A percentile compares a stretch with the other conserved stretches of the same genome.
phyloP scores from a whole-genome alignment of 495 filamentous ascomycete species.

The Annulohypoxylon nitens region DNA sequence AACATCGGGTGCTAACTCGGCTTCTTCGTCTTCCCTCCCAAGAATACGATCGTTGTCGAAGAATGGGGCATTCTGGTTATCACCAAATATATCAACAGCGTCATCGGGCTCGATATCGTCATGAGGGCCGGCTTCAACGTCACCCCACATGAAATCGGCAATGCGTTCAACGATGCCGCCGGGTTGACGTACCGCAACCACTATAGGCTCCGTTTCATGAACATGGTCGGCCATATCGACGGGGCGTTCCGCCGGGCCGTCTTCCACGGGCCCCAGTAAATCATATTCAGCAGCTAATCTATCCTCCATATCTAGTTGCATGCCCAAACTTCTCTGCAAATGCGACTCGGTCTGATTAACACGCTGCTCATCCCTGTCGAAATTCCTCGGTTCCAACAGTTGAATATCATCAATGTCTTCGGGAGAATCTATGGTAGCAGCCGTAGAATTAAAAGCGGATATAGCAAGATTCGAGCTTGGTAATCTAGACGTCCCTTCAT shows the following conservation, averaged over 20 bases:
- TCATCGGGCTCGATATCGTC: conserved; percentile 55
- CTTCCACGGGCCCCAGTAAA: neutral
- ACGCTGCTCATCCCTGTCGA: conserved; percentile 7
- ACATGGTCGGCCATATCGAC: neutral
- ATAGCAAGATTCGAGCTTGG: neutral
- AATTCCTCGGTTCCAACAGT: neutral
- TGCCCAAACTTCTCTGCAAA: neutral
- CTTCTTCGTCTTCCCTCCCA: conserved; percentile 45
- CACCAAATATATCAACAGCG: conserved; percentile 55
- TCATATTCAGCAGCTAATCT: neutral
- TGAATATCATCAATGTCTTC: neutral
- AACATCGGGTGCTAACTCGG: conserved; percentile 51
- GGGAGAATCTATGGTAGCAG: neutral
- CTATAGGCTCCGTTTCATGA: conserved; percentile 24
- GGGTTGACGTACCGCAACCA: conserved; percentile 39
- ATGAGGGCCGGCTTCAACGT: conserved; percentile 38
- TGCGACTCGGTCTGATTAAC: neutral
- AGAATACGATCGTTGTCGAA: conserved; percentile 42
- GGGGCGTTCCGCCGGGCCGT: neutral
- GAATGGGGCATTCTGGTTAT: conserved; percentile 56
- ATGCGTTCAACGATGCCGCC: conserved; percentile 54
- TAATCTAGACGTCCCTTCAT: neutral
- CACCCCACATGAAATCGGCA: conserved; percentile 65
- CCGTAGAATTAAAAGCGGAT: neutral
- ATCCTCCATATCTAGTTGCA: conserved; percentile 8